Evolutionary conservation across 305 asterid species (phyloP).

Genomic region (Fraxinus dipetala): DNA sequence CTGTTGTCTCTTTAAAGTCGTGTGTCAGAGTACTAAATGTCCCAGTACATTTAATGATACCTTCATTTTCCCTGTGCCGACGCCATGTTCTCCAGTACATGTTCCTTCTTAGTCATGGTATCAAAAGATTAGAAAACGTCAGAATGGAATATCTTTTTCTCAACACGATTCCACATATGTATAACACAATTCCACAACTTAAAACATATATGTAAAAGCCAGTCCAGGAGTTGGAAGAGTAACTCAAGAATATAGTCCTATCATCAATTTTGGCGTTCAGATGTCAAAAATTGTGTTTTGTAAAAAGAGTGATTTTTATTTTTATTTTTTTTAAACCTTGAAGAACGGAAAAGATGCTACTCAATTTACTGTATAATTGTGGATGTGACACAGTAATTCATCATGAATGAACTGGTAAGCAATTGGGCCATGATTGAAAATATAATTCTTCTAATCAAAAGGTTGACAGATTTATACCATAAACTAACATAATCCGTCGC

Average conservation of each 20-base stretch:
- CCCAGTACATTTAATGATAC: slow-evolving; percentile 31
- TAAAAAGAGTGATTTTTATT: neutral
- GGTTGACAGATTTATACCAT: neutral
- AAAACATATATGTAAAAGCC: neutral
- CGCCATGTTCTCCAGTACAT: slow-evolving; percentile 98
- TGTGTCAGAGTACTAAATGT: neutral
- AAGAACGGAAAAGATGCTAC: neutral
- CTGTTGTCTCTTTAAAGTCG: neutral
- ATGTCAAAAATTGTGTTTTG: neutral
- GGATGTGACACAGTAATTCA: neutral
- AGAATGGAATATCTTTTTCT: neutral
- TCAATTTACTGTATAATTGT: neutral
- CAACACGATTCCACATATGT: neutral
- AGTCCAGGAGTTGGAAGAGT: neutral
- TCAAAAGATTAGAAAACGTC: neutral
- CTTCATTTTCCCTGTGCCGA: slow-evolving; percentile 98
- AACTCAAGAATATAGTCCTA: neutral
- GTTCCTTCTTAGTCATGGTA: slow-evolving; percentile 56
- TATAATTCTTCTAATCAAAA: neutral
- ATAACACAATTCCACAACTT: neutral
- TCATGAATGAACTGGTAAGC: neutral
- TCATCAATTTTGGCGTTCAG: neutral
- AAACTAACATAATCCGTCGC: neutral
- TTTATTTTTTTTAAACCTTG: neutral
- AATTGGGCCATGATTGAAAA: neutral